A percentile compares a stretch with the other conserved stretches of the same genome.
phyloP scores from a whole-genome alignment of 345 rosid genomes.

The Eutrema japonicum region DNA sequence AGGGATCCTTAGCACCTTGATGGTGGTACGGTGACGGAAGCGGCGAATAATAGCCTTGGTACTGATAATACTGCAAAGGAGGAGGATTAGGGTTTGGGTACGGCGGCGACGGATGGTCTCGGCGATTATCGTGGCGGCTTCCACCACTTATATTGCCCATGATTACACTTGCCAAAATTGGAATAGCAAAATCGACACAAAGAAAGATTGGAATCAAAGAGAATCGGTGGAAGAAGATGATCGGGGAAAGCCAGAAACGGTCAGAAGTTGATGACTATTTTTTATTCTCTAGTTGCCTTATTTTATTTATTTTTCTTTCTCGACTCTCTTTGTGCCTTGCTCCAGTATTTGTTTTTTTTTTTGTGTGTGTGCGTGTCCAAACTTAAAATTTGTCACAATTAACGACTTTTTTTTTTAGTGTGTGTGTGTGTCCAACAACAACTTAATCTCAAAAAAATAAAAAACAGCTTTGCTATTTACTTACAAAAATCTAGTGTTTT shows the following conservation, averaged over 20 bases:
- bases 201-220: background rate
- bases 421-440: no score
- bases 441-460: no score
- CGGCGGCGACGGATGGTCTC: constrained; percentile 54
- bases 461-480: no score
- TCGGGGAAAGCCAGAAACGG: background rate
- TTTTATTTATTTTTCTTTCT: background rate
- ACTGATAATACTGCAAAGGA: constrained; percentile 50
- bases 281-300: background rate
- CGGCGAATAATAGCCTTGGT: constrained; percentile 61
- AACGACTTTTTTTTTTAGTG: no score
- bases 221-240: background rate
- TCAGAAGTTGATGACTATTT: background rate
- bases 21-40: constrained; percentile 64
- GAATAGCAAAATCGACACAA: background rate
- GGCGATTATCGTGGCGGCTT: constrained; percentile 5
- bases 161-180: background rate
- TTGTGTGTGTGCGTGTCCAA: no score
- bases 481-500: no score
- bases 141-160: constrained; percentile 33
- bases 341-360: background rate
- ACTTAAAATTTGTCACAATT: no score
- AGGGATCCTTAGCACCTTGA: constrained; percentile 48
- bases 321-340: background rate
- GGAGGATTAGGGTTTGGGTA: constrained; percentile 59